A percentile compares a stretch with the other conserved stretches of the same genome.
Evolutionary conservation across 78 protist genomes (phyloP).

Genomic region (Dictyostelium capitatum): DNA sequence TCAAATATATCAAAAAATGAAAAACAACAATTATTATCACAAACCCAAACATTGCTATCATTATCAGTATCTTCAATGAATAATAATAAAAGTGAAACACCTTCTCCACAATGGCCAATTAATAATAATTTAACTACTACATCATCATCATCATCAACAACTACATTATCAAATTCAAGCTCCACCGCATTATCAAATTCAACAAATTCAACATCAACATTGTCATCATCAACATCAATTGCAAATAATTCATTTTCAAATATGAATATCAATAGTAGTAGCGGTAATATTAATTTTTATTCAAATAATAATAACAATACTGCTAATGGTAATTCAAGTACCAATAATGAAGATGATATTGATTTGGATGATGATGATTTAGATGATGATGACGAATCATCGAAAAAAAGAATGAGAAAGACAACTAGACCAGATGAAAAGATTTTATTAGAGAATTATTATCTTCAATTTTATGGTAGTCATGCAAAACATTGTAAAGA

Average conservation of each 20-base stretch:
- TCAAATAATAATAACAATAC: neutral
- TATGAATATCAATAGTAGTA: neutral
- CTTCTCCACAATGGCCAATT: neutral
- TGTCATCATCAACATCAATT: neutral
- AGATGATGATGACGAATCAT: constrained; percentile 62
- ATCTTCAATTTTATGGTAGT: constrained; percentile 26
- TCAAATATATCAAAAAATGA: neutral
- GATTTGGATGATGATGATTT: neutral
- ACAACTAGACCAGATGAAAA: constrained; percentile 75
- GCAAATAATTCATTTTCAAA: neutral
- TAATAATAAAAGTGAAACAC: neutral
- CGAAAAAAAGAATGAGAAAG: constrained; percentile 75
- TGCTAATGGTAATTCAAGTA: neutral
- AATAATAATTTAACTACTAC: neutral
- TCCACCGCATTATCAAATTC: neutral
- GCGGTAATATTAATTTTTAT: neutral
- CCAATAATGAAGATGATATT: neutral
- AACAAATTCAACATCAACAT: neutral
- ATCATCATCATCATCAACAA: neutral
- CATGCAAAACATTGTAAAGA: constrained; percentile 58
- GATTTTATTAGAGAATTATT: constrained; percentile 31
- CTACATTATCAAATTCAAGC: neutral
- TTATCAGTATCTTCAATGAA: neutral
- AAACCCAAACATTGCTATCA: neutral
- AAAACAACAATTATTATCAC: neutral